Base-by-base conservation (phyloP, 805 yeast species). In the Nakazawaea laoshanensis region DNA sequence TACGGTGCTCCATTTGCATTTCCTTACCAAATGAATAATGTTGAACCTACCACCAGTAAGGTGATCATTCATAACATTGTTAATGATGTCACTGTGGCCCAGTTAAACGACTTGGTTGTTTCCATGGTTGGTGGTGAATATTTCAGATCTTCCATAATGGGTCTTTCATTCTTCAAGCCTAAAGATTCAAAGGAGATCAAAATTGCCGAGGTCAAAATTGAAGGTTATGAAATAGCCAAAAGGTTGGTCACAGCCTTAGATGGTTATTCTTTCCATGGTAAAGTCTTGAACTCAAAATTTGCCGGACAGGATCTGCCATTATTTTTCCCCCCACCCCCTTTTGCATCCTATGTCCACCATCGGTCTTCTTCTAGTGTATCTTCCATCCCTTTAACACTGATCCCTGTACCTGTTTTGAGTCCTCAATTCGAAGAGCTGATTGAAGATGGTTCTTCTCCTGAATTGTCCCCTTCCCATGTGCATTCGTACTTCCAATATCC, bases 251-350 rank as follows among this genome's bases (percentile, higher is more conserved):
- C 25, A 16, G 32, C 34, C 12, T 26, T 40, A 12, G 34, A 40
- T 20, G 42, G 42, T 10, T 17, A 29, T 11, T 28, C 13, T n/a
- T 39, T 30, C 31, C 22, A 29, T 7, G 42, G 36, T 4, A 30
- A 30, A 12, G 12, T 27, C 22, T 25, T 39, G 30, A 18, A 28
- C 4, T 15, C 33, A 5, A 34, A 8, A 18, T 34, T 34, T 12
- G 26, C 13, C 12, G 13, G 7, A 10, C 28, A n/a, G 14, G 15
- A 6, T 9, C 28, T 13, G 18, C 18, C 11, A 25, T 7, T 19
- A 19, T 11, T 14, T 15, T 17, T 12, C 36, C 7, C 4, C 27
- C 16, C 24, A 13, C 12, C 16, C 19, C 4, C n/a, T 20, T 20
- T 22, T 10, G 7, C 7, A 16, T 14, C 30, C 11, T 22, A 6